Conservation (phyloP, 352 stramenopile genomes). For the Paralagenidium karlingii region DNA sequence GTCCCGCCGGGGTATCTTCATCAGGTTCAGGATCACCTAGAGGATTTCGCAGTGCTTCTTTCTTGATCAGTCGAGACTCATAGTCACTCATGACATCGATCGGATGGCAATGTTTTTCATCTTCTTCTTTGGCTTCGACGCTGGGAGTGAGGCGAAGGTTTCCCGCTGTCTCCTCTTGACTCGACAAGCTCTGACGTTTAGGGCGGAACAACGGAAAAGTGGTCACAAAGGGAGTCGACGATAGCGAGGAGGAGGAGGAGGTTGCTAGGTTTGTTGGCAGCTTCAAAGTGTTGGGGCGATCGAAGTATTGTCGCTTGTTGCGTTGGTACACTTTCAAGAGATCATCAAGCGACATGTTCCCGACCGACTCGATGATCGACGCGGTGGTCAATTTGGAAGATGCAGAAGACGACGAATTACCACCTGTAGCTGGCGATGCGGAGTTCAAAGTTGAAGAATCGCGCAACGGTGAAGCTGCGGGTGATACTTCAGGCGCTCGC, state of each 20-base stretch:
- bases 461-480: constrained; percentile 18
- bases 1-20: constrained; percentile 61
- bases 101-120: constrained; percentile 72
- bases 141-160: constrained; percentile 29
- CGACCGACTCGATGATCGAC: constrained; percentile 44
- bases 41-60: constrained; percentile 76
- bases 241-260: constrained; percentile 11
- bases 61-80: constrained; percentile 76
- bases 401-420: neutral
- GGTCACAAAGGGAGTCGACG: too few relatives aligned
- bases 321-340: constrained; percentile 32
- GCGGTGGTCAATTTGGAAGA: too few relatives aligned
- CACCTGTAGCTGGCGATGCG: neutral
- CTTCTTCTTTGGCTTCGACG: constrained; percentile 44
- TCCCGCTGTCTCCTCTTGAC: too few relatives aligned
- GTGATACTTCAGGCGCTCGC: constrained; percentile 17
- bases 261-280: constrained; percentile 20
- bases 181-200: too few relatives aligned
- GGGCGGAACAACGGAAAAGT: too few relatives aligned
- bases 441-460: neutral
- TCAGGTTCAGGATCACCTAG: constrained; percentile 71
- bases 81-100: constrained; percentile 86
- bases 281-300: constrained; percentile 25
- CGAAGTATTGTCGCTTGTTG: constrained; percentile 37
- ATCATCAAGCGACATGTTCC: constrained; percentile 51